Evolutionary conservation across 139 green algal genomes (phyloP), one percentile per base, ranked within the genome.

Genomic region (Trebouxia sp.): DNA sequence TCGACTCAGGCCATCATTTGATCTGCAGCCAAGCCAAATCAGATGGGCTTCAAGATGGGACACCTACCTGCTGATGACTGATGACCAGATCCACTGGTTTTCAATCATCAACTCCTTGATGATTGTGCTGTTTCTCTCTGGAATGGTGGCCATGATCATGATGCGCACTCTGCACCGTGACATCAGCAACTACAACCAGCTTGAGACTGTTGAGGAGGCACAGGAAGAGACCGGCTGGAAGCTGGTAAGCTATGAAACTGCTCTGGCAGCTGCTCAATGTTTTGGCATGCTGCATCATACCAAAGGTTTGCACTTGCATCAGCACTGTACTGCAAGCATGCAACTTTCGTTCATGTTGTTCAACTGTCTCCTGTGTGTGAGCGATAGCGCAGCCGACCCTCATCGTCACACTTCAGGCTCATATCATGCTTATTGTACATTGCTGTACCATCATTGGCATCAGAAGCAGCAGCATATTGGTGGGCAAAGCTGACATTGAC

Each of bases 71-170:
- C 76, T 96, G 76, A 97, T 97, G 92, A 94, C 88, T 35, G 93
- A 97, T 75, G 96, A 98, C 79, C 94, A 99, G 90, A 98, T 99
- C 81, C 96, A 98, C 87, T 98, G 96, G 96, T 99, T 99, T 89
- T 96, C 91, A 62, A 98, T 99, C 87, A 94, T 99, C 72, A 99
- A 99, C 91, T 96, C 87, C n/a, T 85, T 98, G 48, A 98, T 99
- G 96, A 98, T 99, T 69, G 96, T 99, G 78, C 87, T 99, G 11
- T 99, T 99, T 91, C 90, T 99, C 41, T 92, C 88, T 1, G 97
- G 93, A 80, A 99, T 99, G 96, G 94, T 99, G 24, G 97, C 96
- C 62, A 97, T 99, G 92, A 99, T 99, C 90, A 98, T 99, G 93
- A 86, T 98, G 85, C 89, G 97, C 75, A 98, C 94, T 4, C 91